phyloP scores from a whole-genome alignment of 208 protist genomes.

The Leishmania amazonensis region DNA sequence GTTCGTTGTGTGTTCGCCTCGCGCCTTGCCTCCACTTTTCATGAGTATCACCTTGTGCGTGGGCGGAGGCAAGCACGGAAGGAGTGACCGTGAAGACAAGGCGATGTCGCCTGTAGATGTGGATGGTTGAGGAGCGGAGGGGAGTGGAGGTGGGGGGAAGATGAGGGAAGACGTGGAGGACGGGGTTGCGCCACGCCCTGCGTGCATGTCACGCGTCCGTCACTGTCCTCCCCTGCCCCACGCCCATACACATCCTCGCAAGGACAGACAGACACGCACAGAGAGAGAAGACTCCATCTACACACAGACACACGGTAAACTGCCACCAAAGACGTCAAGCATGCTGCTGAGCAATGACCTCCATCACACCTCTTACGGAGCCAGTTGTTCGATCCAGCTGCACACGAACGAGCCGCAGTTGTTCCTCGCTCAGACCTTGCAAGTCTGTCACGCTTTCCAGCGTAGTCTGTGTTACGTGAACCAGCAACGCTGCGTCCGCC shows the following conservation, averaged over 20 bases:
- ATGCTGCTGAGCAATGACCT: neutral
- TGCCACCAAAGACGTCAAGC: neutral
- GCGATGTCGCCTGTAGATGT: neutral
- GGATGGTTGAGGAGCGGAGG: neutral
- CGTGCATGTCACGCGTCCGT: neutral
- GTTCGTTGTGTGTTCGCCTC: neutral
- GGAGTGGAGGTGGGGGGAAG: no score
- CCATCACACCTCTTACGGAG: conserved; percentile 33
- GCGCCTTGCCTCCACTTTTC: neutral
- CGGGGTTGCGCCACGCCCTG: neutral
- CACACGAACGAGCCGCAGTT: conserved; percentile 42
- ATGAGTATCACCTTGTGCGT: neutral
- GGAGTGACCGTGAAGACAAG: neutral
- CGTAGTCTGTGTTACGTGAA: conserved; percentile 10
- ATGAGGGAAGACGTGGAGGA: neutral
- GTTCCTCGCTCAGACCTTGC: conserved; percentile 18
- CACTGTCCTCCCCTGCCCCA: no score
- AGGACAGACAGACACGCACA: neutral
- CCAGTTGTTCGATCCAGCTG: conserved; percentile 27
- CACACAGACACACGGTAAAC: neutral
- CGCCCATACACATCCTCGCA: neutral
- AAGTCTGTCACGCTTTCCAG: conserved; percentile 23
- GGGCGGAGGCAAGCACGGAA: neutral
- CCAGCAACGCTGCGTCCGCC: neutral
- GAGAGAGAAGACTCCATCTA: neutral